Evolutionary conservation across 164 flowering plant species (phyloP), one percentile per base, ranked within the genome.

Genomic region (Chloranthus sessilifolius): DNA sequence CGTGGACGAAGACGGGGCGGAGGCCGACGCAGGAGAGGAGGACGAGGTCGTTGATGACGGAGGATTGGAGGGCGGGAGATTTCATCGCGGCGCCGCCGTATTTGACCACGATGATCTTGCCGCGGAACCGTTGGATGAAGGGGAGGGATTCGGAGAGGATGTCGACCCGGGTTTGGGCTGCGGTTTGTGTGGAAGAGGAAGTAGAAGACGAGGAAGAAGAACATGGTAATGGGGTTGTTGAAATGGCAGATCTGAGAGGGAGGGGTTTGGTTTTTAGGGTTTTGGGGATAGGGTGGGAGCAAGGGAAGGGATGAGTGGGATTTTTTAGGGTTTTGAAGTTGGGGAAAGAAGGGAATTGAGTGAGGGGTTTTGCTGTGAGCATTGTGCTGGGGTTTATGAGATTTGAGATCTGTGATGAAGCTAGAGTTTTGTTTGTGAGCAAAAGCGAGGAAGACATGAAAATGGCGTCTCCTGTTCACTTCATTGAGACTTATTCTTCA

Each of bases 61-160:
- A 81, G 22, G 81, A 73, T 34, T 77, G 87, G 46, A 91, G 92
- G 4, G 60, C 29, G 52, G 64, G 53, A 1, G 85, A 76, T 33
- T 82, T 85, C 98, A 91, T 88, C 63, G 98, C 96, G 5, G 98
- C 98, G 44, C 98, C 98, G 7, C 96, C 98, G 58, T 85, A 88
- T 50, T 91, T 91, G 70, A 91, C 89, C 0, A 91, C 92, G 12
- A 91, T 72, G 50, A 83, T 88, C 64, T 91, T 91, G 53, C 92
- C 95, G 2, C 87, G 73, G 48, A 91, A 91, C 43, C 80, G 87
- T 64, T 91, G 98, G 67, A 91, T 88, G 64, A 80, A 91, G 14
- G 98, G 98, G 15, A 91, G 76, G 1, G 98, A 80, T 57, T 91
- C 98, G 0, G 96, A 72, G 51, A 88, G 88, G 49, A 91, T 77